A percentile compares a stretch with the other conserved stretches of the same genome.
phyloP scores from a whole-genome alignment of 768 basidiomycete species.

The Scleroderma citrinum region DNA sequence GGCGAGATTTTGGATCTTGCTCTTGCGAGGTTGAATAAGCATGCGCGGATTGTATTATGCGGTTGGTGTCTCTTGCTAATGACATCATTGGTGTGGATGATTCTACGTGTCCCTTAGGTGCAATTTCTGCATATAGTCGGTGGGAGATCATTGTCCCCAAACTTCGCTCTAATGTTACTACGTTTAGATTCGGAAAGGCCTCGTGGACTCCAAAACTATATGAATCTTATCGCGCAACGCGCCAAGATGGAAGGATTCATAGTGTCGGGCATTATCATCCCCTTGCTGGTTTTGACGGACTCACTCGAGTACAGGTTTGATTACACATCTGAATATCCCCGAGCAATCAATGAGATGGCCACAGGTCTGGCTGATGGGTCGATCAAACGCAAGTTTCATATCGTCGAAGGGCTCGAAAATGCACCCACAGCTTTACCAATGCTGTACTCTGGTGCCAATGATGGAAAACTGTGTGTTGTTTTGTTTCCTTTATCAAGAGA shows the following conservation, averaged over 20 bases:
- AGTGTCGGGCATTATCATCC: constrained; percentile 45
- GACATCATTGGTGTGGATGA: background rate
- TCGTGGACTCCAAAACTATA: constrained; percentile 60
- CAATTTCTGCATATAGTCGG: constrained; percentile 81
- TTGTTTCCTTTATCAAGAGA: background rate
- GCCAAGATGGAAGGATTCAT: constrained; percentile 83
- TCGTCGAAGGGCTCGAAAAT: constrained; percentile 69
- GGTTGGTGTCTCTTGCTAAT: constrained; percentile 42
- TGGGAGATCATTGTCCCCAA: background rate
- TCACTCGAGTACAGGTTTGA: constrained; percentile 53
- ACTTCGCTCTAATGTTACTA: background rate
- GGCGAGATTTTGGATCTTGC: constrained; percentile 79
- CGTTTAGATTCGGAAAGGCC: constrained; percentile 50
- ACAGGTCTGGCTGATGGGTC: constrained; percentile 57
- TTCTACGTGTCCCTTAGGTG: constrained; percentile 40
- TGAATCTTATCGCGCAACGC: constrained; percentile 66
- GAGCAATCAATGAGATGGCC: constrained; percentile 52
- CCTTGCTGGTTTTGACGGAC: background rate
- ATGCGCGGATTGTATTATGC: constrained; percentile 75
- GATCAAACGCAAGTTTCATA: constrained; percentile 76
- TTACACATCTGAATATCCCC: constrained; percentile 55
- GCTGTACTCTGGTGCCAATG: constrained; percentile 73
- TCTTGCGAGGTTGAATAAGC: constrained; percentile 65
- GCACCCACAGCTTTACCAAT: constrained; percentile 65
- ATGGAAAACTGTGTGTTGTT: constrained; percentile 58